Conservation (phyloP, 495 filamentous ascomycete species). For the Penicillium pulvis region DNA sequence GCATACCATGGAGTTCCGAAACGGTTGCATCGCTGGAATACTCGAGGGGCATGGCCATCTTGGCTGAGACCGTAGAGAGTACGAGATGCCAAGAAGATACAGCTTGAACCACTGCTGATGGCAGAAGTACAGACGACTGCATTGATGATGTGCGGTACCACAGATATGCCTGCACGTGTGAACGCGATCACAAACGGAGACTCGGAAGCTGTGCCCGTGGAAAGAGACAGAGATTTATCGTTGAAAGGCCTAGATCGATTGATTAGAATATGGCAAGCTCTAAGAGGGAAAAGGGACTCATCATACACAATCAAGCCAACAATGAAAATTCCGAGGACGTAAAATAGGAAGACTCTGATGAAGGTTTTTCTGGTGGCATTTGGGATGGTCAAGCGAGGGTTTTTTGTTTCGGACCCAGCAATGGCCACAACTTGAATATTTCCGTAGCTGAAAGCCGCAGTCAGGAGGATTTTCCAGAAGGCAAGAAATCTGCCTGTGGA, state of each 20-base stretch:
- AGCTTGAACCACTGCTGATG: constrained; percentile 38
- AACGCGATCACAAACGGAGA: constrained; percentile 56
- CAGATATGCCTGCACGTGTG: constrained; percentile 29
- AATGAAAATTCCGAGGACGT: constrained; percentile 38
- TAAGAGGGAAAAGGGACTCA: neutral
- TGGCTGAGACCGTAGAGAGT: constrained; percentile 41
- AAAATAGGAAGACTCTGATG: constrained; percentile 37
- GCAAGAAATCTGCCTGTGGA: constrained; percentile 35
- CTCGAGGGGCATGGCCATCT: constrained; percentile 35
- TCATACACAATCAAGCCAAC: constrained; percentile 39
- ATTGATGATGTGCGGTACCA: constrained; percentile 51
- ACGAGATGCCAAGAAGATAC: constrained; percentile 43
- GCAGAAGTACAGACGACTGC: constrained; percentile 44
- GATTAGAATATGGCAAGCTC: constrained; percentile 8
- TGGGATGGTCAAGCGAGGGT: constrained; percentile 35
- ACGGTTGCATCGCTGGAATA: constrained; percentile 54
- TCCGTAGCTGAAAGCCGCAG: constrained; percentile 53
- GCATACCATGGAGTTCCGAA: constrained; percentile 60
- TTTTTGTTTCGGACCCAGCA: constrained; percentile 43
- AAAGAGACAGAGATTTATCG: constrained; percentile 42
- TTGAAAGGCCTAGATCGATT: constrained; percentile 39
- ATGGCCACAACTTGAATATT: constrained; percentile 49
- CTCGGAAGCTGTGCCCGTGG: constrained; percentile 33
- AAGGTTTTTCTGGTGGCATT: constrained; percentile 35
- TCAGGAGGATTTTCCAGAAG: constrained; percentile 54